Base-by-base conservation (phyloP, 2,329 filamentous ascomycete species). In the Ophiosphaerella herpotricha region DNA sequence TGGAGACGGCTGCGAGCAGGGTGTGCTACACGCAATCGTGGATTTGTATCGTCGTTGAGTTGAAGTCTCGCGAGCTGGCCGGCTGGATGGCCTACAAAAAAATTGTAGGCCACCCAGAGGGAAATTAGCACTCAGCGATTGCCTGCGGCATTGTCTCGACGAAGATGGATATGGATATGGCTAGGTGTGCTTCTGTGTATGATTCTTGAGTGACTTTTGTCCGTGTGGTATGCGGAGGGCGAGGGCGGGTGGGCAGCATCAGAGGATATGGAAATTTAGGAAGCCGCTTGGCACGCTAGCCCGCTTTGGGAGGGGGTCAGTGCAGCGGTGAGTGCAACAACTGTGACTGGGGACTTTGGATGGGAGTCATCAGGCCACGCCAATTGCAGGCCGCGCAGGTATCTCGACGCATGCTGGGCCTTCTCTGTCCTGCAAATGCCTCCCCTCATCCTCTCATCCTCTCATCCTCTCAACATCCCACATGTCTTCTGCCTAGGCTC, bases 31-130 rank as follows among this genome's bases (percentile, higher is more conserved):
- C 60, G 63, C 67, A 69, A 63, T 72, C 64, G 66, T 62, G 58
- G 49, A 52, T 59, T 66, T 70, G 64, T 67, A 72, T 74, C 71
- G 70, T 75, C 72, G 72, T 70, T 60, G 68, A 74, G 81, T 84
- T 82, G 80, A 81, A 81, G 79, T 79, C 61, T 91, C 87, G 80
- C 86, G 87, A 88, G 87, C 89, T 91, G 88, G 71, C 85, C 85
- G 87, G 88, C 89, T 91, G 84, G 83, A 83, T 83, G 84, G 83
- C 81, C 69, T 76, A 76, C 74, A 70, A 73, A 68, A 69, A 64
- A 72, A 47, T 58, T 58, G 80, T 75, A 77, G 75, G 79, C 80
- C 84, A 85, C 86, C 86, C 85, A 91, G 88, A 87, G 86, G 76
- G 83, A 78, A 84, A 90, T 92, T 91, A 95, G 88, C 93, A 89